Conservation (phyloP, 768 basidiomycete species). For the Amanita molliuscula region DNA sequence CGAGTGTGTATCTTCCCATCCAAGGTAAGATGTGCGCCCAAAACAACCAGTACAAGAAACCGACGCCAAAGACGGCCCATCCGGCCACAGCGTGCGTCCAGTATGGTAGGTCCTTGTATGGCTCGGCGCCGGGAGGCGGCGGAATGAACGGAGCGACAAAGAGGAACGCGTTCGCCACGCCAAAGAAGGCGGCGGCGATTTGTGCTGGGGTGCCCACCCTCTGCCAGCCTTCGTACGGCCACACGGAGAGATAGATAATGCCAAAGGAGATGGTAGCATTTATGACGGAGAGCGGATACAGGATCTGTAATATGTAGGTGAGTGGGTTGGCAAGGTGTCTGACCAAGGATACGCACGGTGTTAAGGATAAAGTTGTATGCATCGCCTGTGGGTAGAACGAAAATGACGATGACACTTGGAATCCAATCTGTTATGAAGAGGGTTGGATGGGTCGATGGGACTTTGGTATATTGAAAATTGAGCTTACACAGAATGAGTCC, state of each 20-base stretch:
- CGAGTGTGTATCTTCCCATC: slow-evolving; percentile 17
- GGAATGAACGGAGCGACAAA: slow-evolving; percentile 37
- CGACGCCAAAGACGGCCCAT: slow-evolving; percentile 10
- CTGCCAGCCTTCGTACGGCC: slow-evolving; percentile 20
- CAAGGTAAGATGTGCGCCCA: slow-evolving; percentile 19
- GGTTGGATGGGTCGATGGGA: slow-evolving; percentile 20
- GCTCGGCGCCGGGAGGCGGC: too few relatives aligned
- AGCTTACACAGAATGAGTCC: slow-evolving; percentile 30
- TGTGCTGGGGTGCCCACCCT: slow-evolving; percentile 13
- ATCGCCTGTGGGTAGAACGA: background rate
- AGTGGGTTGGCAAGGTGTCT: too few relatives aligned
- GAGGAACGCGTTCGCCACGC: slow-evolving; percentile 51
- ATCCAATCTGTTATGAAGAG: slow-evolving; percentile 45
- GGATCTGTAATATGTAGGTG: slow-evolving; percentile 25
- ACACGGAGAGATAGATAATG: slow-evolving; percentile 27
- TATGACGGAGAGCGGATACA: slow-evolving; percentile 34
- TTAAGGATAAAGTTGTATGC: background rate
- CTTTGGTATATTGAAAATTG: slow-evolving; percentile 21
- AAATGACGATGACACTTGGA: slow-evolving; percentile 51
- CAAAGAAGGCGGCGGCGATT: slow-evolving; percentile 25
- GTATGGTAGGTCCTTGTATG: too few relatives aligned
- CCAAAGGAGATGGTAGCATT: slow-evolving; percentile 44
- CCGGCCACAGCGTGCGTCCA: too few relatives aligned
- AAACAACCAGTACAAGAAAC: slow-evolving; percentile 23
- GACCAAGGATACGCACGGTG: background rate